These are phyloP conservation scores for Metahyphopichia silvanorum DNA, from an alignment of 805 yeast genomes.

Conservation along the genomic window DNA sequence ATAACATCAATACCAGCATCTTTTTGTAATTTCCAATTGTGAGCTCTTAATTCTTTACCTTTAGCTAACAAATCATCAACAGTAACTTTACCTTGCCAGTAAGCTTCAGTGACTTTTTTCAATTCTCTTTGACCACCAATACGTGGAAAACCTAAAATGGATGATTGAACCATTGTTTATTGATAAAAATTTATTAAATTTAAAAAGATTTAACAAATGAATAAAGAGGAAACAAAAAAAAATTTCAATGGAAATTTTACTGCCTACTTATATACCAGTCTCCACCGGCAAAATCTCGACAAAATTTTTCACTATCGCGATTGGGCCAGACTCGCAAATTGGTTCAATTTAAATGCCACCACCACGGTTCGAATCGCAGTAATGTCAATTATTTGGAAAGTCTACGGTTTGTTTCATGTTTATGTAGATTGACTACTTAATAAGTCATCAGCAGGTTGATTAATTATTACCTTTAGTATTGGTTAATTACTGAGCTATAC, in stretches of 20 bases:
- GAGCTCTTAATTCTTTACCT: constrained; percentile 93
- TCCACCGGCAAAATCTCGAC: too few relatives aligned
- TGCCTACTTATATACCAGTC: background rate
- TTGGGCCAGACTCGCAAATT: too few relatives aligned
- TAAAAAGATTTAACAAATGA: background rate
- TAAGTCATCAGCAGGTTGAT: too few relatives aligned
- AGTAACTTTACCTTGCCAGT: constrained; percentile 93
- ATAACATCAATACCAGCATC: constrained; percentile 96
- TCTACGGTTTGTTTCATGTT: too few relatives aligned
- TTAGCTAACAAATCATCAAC: constrained; percentile 85
- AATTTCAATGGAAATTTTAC: background rate
- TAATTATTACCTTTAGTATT: too few relatives aligned
- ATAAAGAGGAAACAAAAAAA: constrained; percentile 1
- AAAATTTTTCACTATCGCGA: too few relatives aligned
- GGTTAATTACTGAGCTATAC: too few relatives aligned
- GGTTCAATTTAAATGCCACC: too few relatives aligned
- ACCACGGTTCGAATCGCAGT: too few relatives aligned
- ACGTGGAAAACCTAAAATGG: constrained; percentile 99
- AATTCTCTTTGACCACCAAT: constrained; percentile 99
- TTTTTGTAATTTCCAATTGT: constrained; percentile 97
- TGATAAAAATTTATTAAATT: background rate
- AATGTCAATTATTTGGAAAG: too few relatives aligned
- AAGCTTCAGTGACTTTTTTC: constrained; percentile 97
- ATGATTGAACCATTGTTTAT: constrained; percentile 93
- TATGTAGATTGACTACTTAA: too few relatives aligned